Evolutionary conservation across 148 eudicot species (phyloP), one percentile per base, ranked within the genome.

Genomic region (Tetragonia tetragonoides): DNA sequence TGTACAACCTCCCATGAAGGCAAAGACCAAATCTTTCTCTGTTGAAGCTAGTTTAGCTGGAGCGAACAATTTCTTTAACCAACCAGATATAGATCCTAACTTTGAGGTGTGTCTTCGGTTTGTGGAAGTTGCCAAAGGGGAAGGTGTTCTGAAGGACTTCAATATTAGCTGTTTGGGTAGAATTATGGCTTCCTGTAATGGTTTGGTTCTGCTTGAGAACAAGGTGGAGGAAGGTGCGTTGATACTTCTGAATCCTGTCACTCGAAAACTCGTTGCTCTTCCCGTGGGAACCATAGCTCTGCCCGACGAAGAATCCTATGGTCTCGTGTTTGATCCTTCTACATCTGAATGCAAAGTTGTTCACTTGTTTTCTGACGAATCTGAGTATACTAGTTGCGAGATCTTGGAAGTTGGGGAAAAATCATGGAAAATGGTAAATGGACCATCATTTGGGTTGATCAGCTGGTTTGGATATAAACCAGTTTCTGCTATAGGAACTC

Each of bases 221-320:
- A 15, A 20, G n/a, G 16, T 83, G 17, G 82, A 70, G 62, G 74
- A 57, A 44, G 80, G 81, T 34, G 87, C 85, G 23, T 42, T 85
- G n/a, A 28, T 89, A 51, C 74, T 83, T 34, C 53, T 84, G 85
- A 89, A 89, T 70, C 93, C 90, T 1, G 79, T 86, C 38, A 89
- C 89, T 7, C 75, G 88, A 71, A 84, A 87, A 80, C 3, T 85
- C 20, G 69, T 38, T 39, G 56, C 71, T 1, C 79, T 89, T 44
- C 89, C 90, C 7, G 53, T 78, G 10, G 93, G 93, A 18, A 89
- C 93, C 41, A 49, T 79, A 34, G 83, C 23, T 42, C 75, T 42
- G 61, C 51, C 77, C 23, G 21, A 78, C 40, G 11, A 77, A 17
- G 89, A 86, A 54, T 86, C 93, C 47, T 81, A 79, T 41, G 85